Evolutionary conservation across 495 filamentous ascomycete species (phyloP).

Genomic region (Penicillium salamii): DNA sequence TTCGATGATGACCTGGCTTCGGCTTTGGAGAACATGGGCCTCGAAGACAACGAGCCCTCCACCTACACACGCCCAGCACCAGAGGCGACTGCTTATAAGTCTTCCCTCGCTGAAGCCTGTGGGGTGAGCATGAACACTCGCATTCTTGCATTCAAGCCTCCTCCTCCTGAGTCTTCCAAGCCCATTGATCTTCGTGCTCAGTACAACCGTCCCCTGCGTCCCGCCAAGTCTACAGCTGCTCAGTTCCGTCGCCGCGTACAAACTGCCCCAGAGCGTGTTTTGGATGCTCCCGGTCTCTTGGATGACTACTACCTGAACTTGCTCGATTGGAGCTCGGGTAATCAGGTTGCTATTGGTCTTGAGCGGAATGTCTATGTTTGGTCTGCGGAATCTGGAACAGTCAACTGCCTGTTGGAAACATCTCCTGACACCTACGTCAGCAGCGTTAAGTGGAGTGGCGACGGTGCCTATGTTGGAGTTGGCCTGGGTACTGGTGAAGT

Average conservation of each 20-base stretch:
- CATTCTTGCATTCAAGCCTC: slow-evolving; percentile 98
- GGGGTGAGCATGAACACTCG: slow-evolving; percentile 90
- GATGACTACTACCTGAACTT: slow-evolving; percentile 99
- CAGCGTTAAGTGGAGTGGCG: slow-evolving; percentile 97
- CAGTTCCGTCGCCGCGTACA: slow-evolving; percentile 88
- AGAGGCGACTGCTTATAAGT: slow-evolving; percentile 86
- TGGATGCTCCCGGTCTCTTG: slow-evolving; percentile 94
- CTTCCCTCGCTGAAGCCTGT: slow-evolving; percentile 86
- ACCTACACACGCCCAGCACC: slow-evolving; percentile 75
- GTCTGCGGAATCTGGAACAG: slow-evolving; percentile 92
- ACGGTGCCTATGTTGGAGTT: slow-evolving; percentile 94
- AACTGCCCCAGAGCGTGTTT: slow-evolving; percentile 91
- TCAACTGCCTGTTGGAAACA: slow-evolving; percentile 82
- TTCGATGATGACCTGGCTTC: slow-evolving; percentile 74
- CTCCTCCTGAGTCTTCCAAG: slow-evolving; percentile 92
- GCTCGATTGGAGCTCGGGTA: slow-evolving; percentile 93
- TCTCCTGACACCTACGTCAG: slow-evolving; percentile 90
- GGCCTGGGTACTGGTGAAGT: slow-evolving; percentile 94
- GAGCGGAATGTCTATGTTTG: slow-evolving; percentile 97
- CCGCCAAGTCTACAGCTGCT: slow-evolving; percentile 65
- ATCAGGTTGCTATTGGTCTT: slow-evolving; percentile 96
- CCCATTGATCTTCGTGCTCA: slow-evolving; percentile 95
- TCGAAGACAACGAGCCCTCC: slow-evolving; percentile 59
- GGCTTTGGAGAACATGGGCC: slow-evolving; percentile 72
- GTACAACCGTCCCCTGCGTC: slow-evolving; percentile 94